A percentile compares a stretch with the other conserved stretches of the same genome.
Evolutionary conservation across 2,329 filamentous ascomycete genomes (phyloP).

Genomic region (Apiospora aurea): DNA sequence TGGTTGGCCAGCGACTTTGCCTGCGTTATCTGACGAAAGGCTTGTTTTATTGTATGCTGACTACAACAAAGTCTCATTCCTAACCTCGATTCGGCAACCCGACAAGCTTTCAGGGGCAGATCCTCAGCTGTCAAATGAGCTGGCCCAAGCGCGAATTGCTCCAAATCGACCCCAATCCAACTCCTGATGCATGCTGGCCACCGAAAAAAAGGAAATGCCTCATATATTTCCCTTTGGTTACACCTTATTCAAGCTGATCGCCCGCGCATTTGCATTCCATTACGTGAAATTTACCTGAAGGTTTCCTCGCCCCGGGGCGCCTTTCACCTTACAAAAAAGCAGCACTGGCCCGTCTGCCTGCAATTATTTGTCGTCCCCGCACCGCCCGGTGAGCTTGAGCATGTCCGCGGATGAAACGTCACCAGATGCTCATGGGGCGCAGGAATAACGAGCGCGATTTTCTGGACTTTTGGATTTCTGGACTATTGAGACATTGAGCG

Average conservation of each 20-base stretch:
- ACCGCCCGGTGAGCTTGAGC: not conserved
- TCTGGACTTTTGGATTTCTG: not conserved
- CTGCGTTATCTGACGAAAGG: not conserved
- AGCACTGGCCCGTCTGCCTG: not conserved
- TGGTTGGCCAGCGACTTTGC: not conserved
- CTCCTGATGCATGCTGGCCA: not conserved
- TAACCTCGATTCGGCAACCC: not conserved
- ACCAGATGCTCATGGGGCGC: not conserved
- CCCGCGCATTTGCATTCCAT: not conserved
- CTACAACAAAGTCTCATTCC: too few species aligned
- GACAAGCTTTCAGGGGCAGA: not conserved
- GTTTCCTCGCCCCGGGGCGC: not conserved
- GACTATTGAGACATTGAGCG: not conserved
- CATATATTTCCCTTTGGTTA: slow-evolving; percentile 2
- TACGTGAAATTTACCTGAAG: slow-evolving; percentile 18
- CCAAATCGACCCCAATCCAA: not conserved
- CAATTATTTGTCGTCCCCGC: not conserved
- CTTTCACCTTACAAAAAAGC: not conserved
- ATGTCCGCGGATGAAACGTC: slow-evolving; percentile 6
- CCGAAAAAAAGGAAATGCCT: slow-evolving; percentile 22
- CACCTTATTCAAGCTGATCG: not conserved
- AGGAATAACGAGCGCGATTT: not conserved
- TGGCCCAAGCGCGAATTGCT: not conserved
- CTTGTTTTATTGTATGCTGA: too few species aligned
- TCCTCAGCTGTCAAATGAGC: not conserved